These are phyloP conservation scores for Ottelia alismoides DNA, from an alignment of 106 monocot genomes.

Conservation along the genomic window DNA sequence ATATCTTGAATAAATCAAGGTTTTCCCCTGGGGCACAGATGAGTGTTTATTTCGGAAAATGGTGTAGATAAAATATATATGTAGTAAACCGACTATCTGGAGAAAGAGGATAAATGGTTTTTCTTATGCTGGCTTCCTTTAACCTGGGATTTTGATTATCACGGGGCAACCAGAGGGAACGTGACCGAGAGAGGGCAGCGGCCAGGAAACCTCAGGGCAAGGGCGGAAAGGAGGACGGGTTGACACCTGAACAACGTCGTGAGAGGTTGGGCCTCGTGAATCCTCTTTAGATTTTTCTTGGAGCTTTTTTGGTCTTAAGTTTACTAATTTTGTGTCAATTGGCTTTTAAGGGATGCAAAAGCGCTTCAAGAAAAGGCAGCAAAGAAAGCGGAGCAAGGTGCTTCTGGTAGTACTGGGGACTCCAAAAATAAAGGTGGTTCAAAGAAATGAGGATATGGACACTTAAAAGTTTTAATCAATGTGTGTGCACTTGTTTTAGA, in stretches of 20 bases:
- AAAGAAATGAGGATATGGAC: slow-evolving; percentile 8
- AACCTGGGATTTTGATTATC: not conserved
- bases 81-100: not conserved
- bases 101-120: not conserved
- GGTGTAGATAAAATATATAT: no score
- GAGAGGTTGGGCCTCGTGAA: not conserved
- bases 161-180: slow-evolving; percentile 10
- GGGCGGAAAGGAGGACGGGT: slow-evolving; percentile 4
- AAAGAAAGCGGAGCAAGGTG: slow-evolving; percentile 31
- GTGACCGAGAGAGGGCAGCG: slow-evolving; percentile 4
- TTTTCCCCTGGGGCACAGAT: not conserved
- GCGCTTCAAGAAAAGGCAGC: slow-evolving; percentile 41
- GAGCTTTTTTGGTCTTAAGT: not conserved
- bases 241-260: slow-evolving; percentile 10
- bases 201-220: slow-evolving; percentile 7
- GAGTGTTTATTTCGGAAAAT: no score
- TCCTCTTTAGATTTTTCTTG: not conserved
- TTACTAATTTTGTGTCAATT: not conserved
- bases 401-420: slow-evolving; percentile 11
- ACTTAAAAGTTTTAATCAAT: no score
- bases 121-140: not conserved
- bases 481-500: no score
- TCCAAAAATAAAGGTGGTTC: slow-evolving; percentile 4
- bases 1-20: not conserved
- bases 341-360: slow-evolving; percentile 24